Conservation (phyloP, 257 asterid species). For the Cruciata laevipes region DNA sequence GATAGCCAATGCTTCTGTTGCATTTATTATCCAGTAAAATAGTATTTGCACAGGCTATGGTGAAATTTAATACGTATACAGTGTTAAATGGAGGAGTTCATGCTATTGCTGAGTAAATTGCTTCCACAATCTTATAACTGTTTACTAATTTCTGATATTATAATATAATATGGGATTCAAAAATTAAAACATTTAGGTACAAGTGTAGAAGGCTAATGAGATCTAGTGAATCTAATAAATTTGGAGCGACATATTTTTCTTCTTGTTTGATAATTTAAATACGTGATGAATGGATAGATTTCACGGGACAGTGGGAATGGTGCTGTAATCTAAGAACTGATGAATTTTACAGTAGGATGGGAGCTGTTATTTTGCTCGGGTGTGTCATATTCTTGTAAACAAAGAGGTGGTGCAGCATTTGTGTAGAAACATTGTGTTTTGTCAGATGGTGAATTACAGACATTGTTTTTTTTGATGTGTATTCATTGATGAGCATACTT, state of each 20-base stretch:
- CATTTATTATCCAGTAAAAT: too few species aligned
- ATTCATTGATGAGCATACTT: neutral
- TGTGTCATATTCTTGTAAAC: too few species aligned
- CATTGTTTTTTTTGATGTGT: neutral
- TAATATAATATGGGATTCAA: too few species aligned
- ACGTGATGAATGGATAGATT: neutral
- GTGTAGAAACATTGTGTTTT: neutral
- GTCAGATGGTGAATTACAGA: neutral
- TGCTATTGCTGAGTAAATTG: neutral
- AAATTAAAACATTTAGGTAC: too few species aligned
- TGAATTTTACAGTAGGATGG: neutral
- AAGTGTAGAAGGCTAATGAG: neutral
- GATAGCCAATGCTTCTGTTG: neutral
- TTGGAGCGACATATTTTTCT: neutral
- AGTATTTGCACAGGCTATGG: neutral
- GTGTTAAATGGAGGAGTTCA: neutral
- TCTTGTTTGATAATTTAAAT: neutral
- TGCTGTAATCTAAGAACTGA: neutral
- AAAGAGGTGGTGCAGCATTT: neutral
- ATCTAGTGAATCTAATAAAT: neutral
- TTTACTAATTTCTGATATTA: neutral
- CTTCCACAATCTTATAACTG: neutral
- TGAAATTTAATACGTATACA: too few species aligned
- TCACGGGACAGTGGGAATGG: too few species aligned
- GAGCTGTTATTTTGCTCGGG: neutral